Percentiles rank a stretch among this genome's conserved stretches.
phyloP scores from a whole-genome alignment of 164 flowering plant species.

The Kalanchoe fedtschenkoi region DNA sequence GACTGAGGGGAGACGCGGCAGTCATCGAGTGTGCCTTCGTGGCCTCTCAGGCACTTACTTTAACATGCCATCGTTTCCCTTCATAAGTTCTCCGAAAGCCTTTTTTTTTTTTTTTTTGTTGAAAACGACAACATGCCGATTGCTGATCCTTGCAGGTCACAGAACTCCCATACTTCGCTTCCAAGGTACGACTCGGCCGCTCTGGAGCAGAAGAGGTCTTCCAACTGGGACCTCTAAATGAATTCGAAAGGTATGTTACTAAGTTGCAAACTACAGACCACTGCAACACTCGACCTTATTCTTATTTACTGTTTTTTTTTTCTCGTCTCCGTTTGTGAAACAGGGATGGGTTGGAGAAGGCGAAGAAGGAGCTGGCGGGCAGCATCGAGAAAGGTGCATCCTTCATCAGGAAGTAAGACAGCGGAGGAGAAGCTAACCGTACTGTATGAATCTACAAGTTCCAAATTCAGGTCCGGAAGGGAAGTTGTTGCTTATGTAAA shows the following conservation, averaged over 20 bases:
- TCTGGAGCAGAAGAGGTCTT: background rate
- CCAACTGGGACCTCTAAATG: slow-evolving; percentile 1
- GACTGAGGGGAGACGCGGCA: slow-evolving; percentile 76
- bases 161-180: slow-evolving; percentile 89
- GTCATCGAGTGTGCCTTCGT: slow-evolving; percentile 77
- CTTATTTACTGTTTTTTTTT: no score
- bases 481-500: background rate
- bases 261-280: no score
- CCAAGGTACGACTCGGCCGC: slow-evolving; percentile 43
- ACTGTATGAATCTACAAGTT: background rate
- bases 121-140: no score
- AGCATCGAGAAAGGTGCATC: slow-evolving; percentile 86
- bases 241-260: background rate
- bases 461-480: background rate
- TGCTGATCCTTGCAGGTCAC: slow-evolving; percentile 17
- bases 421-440: background rate
- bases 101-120: no score
- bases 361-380: slow-evolving; percentile 74
- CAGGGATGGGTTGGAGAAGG: slow-evolving; percentile 87
- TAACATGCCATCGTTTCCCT: no score
- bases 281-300: no score
- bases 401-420: slow-evolving; percentile 50
- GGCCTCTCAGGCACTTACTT: slow-evolving; percentile 76
- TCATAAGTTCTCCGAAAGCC: background rate
- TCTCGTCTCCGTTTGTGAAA: background rate